Percentiles rank a stretch among this genome's conserved stretches.
Conservation (phyloP, 179 eudicot species). For the Sideroxylon spinosum region DNA sequence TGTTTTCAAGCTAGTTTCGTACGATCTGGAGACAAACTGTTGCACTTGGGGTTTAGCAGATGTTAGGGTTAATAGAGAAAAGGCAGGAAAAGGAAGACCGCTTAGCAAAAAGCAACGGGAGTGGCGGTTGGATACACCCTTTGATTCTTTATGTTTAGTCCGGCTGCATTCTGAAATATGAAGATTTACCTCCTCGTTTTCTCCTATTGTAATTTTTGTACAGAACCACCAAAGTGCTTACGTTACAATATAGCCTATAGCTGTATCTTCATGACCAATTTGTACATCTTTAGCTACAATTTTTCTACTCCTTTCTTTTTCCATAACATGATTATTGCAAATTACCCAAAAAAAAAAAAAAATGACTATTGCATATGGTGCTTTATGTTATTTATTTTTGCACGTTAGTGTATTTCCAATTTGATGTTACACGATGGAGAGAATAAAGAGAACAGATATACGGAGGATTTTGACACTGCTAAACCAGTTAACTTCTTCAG, state of each 20-base stretch:
- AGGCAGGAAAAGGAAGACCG: conserved; percentile 90
- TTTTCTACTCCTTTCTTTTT: not conserved
- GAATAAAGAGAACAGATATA: not conserved
- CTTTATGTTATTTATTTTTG: not conserved
- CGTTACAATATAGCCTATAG: not conserved
- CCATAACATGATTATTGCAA: not conserved
- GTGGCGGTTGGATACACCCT: conserved; percentile 72
- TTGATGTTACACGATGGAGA: not conserved
- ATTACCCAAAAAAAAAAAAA: no score
- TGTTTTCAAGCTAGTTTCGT: conserved; percentile 64
- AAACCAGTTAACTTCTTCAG: not conserved
- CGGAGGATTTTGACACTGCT: not conserved
- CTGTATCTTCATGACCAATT: not conserved
- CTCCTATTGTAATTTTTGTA: not conserved
- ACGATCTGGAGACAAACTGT: conserved; percentile 42
- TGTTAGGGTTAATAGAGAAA: conserved; percentile 72
- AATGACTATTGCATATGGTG: not conserved
- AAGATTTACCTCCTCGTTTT: conserved; percentile 4
- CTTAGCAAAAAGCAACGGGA: conserved; percentile 83
- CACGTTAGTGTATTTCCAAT: not conserved
- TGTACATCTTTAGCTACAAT: not conserved
- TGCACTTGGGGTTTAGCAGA: conserved; percentile 89
- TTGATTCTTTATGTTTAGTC: conserved; percentile 59
- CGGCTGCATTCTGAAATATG: conserved; percentile 57
- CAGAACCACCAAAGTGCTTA: not conserved